phyloP scores from a whole-genome alignment of 441 rosid genomes.

The Pelargonium myrrhifolium region DNA sequence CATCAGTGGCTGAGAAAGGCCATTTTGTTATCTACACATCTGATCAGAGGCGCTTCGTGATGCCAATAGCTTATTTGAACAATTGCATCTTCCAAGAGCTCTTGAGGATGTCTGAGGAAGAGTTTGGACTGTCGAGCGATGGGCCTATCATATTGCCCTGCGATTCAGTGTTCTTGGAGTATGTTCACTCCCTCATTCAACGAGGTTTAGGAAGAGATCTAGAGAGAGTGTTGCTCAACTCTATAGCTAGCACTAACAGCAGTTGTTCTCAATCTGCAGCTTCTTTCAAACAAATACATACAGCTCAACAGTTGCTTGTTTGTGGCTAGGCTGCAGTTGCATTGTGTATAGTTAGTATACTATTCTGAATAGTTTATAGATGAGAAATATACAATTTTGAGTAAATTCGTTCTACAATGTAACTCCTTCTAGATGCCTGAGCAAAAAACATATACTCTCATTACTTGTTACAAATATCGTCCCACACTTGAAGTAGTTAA shows the following conservation, averaged over 20 bases:
- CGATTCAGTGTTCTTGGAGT: constrained; percentile 29
- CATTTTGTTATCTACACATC: constrained; percentile 31
- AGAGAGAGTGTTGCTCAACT: constrained; percentile 22
- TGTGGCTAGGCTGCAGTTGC: constrained; percentile 1
- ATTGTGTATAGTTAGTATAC: too few species aligned
- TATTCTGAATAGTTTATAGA: too few species aligned
- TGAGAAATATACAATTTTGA: too few species aligned
- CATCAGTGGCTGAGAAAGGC: constrained; percentile 22
- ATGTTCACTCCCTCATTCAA: too few species aligned
- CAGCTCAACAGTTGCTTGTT: neutral
- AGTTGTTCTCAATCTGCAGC: constrained; percentile 16
- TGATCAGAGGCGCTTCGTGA: constrained; percentile 22
- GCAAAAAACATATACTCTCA: too few species aligned
- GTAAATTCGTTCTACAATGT: too few species aligned
- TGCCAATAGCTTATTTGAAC: constrained; percentile 24
- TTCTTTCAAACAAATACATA: constrained; percentile 14
- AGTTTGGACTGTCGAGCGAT: constrained; percentile 27
- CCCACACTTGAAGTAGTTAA: too few species aligned
- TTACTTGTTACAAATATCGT: too few species aligned
- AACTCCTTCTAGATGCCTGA: too few species aligned
- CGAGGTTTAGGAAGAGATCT: constrained; percentile 10
- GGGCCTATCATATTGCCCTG: constrained; percentile 33
- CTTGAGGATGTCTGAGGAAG: constrained; percentile 27
- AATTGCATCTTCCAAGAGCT: too few species aligned
- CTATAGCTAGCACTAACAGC: constrained; percentile 16